Percentiles rank a stretch among this genome's conserved stretches.
Evolutionary conservation across 306 rosid species (phyloP).

Genomic region (Vigna trinervia): DNA sequence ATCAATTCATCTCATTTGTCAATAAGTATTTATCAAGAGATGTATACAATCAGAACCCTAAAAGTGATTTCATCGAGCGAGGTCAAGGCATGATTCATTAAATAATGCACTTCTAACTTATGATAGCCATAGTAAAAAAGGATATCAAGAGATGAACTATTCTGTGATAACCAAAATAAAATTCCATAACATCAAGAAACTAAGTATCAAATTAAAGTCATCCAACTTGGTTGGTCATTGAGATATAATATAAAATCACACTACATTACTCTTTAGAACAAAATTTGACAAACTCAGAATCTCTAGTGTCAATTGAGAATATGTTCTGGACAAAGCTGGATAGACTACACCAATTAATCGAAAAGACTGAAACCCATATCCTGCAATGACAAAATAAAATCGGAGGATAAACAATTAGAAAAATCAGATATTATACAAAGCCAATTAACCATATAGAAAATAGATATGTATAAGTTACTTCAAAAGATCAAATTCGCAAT

Average conservation of each 20-base stretch:
- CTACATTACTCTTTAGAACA: conserved; percentile 37
- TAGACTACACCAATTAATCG: conserved; percentile 53
- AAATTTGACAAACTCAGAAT: conserved; percentile 29
- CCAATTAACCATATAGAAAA: background rate
- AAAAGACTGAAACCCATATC: conserved; percentile 88
- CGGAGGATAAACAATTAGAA: conserved; percentile 26
- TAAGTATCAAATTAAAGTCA: conserved; percentile 29
- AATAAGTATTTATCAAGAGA: too few relatives aligned
- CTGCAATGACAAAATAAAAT: conserved; percentile 57
- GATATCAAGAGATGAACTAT: background rate
- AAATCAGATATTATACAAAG: background rate
- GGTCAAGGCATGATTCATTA: background rate
- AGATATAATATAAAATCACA: conserved; percentile 1
- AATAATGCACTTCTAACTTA: background rate
- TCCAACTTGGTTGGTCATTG: conserved; percentile 2
- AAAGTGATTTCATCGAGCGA: too few relatives aligned
- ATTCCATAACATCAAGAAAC: conserved; percentile 36
- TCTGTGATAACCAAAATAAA: conserved; percentile 6
- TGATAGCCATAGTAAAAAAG: background rate
- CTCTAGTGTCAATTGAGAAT: conserved; percentile 14
- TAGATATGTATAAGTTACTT: background rate
- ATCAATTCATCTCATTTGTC: too few relatives aligned
- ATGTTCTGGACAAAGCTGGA: background rate
- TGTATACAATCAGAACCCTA: too few relatives aligned
- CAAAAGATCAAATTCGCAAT: background rate